Base-by-base conservation (phyloP, 148 eudicot species). In the Polygonum aviculare region DNA sequence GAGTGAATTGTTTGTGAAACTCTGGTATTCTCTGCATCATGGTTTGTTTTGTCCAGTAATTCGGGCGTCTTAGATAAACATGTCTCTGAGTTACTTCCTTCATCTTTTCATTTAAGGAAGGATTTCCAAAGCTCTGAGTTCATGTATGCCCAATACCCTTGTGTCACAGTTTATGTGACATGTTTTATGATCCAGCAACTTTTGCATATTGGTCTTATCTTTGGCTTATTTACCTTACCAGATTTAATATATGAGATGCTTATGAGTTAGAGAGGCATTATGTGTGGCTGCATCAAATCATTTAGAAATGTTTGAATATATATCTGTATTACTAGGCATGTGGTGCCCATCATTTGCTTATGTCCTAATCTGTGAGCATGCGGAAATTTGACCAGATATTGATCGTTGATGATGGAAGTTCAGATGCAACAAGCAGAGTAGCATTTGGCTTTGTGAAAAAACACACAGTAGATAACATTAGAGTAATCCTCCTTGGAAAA, bases 321-420 rank as follows among this genome's bases (percentile, higher is more conserved):
- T 63, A 63, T 63, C 18, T 63, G 15, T 63, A 31, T 63, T 63
- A 35, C 40, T 33, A 63, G 70, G 41, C 36, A 63, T 35, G 70
- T 63, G 70, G 8, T 35, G 41, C 38, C 8, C 31, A 21, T 57
- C 63, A 57, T 57, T 15, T 65, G 40, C 49, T 72, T 47, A 3
- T 82, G 52, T 72, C n/a, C 18, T 44, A 3, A 39, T 47, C 54
- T 12, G 65, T 16, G 44, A 6, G 7, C 19, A 67, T 36, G 72
- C 78, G 55, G 59, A 72, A 78, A 59, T 76, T 77, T 79, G 51
- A 67, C 51, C 79, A 95, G 99, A 97, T 95, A 80, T 74, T 95
- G 71, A 91, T 95, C 74, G 92, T 95, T 81, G 99, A 95, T 77
- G 99, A 95, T 77, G 97, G 99, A 67, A 95, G 99, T 88, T 72